A percentile compares a stretch with the other conserved stretches of the same genome.
Evolutionary conservation across 2,329 filamentous ascomycete species (phyloP).

Genomic region (Stagonosporopsis vannaccii): DNA sequence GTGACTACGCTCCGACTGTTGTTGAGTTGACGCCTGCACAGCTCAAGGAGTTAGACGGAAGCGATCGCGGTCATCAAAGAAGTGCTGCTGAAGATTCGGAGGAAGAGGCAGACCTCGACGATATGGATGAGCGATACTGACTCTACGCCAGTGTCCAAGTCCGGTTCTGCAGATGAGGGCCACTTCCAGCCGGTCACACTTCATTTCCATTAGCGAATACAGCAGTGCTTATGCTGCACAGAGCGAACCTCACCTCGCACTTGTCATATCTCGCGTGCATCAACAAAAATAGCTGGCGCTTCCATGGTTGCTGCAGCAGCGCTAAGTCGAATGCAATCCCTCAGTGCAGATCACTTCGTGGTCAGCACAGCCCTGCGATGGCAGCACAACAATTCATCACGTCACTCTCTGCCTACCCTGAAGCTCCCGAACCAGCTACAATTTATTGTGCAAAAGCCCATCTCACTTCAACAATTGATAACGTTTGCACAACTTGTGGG

Average conservation of each 20-base stretch:
- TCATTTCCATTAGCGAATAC: neutral
- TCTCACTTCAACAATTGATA: neutral
- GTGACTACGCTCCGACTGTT: constrained; percentile 69
- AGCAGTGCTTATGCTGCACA: constrained; percentile 3
- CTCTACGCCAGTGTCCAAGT: constrained; percentile 10
- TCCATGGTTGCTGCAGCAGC: constrained; percentile 10
- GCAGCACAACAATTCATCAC: neutral
- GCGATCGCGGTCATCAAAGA: constrained; percentile 28
- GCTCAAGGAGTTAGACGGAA: constrained; percentile 45
- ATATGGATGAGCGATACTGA: constrained; percentile 50
- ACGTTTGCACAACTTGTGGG: neutral
- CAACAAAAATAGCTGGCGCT: constrained; percentile 31
- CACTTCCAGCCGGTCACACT: neutral
- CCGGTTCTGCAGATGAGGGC: neutral
- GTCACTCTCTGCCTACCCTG: neutral
- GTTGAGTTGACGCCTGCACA: constrained; percentile 62
- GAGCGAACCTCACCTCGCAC: neutral
- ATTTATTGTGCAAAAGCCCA: neutral
- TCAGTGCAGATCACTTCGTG: constrained; percentile 19
- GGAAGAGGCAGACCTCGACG: constrained; percentile 48
- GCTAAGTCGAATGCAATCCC: constrained; percentile 14
- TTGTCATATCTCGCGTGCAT: neutral
- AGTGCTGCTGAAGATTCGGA: constrained; percentile 41
- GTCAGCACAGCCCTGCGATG: constrained; percentile 27
- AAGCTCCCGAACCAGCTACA: neutral